phyloP scores from a whole-genome alignment of 805 yeast genomes.

The Barnettozyma sp. region DNA sequence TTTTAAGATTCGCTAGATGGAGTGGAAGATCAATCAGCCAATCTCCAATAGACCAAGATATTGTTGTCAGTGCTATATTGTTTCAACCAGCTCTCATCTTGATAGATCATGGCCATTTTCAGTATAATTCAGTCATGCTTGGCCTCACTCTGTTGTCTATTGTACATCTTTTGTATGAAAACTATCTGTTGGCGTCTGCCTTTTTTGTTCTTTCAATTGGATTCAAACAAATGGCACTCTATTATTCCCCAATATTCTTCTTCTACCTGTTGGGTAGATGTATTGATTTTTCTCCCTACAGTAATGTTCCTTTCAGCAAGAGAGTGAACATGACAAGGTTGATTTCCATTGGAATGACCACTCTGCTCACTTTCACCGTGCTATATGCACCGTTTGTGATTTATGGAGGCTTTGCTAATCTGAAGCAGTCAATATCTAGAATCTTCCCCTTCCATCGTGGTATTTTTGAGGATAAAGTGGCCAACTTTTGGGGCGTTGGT shows the following conservation, averaged over 20 bases:
- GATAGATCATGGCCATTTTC: slow-evolving; percentile 97
- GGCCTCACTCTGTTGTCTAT: slow-evolving; percentile 73
- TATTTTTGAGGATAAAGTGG: slow-evolving; percentile 94
- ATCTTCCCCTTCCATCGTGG: slow-evolving; percentile 93
- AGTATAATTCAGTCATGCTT: slow-evolving; percentile 89
- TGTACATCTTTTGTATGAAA: slow-evolving; percentile 55
- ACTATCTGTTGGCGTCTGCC: slow-evolving; percentile 60
- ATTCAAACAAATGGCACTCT: slow-evolving; percentile 94
- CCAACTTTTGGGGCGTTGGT: slow-evolving; percentile 95
- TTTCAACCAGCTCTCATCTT: slow-evolving; percentile 78
- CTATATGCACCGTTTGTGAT: slow-evolving; percentile 57
- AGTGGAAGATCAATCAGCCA: slow-evolving; percentile 52
- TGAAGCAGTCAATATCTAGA: slow-evolving; percentile 53
- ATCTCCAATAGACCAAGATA: slow-evolving; percentile 68
- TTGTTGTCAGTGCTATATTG: slow-evolving; percentile 70
- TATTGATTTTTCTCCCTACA: slow-evolving; percentile 15
- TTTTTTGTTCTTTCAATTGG: slow-evolving; percentile 72
- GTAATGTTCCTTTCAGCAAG: slow-evolving; percentile 24
- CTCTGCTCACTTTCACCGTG: slow-evolving; percentile 43
- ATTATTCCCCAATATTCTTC: slow-evolving; percentile 86
- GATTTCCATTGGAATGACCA: slow-evolving; percentile 55
- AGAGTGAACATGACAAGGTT: slow-evolving; percentile 52
- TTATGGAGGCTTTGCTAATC: slow-evolving; percentile 32
- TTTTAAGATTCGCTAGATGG: slow-evolving; percentile 62
- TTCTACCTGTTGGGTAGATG: slow-evolving; percentile 61